phyloP scores from a whole-genome alignment of 140 eudicot genomes.

The Bidens hawaiensis region DNA sequence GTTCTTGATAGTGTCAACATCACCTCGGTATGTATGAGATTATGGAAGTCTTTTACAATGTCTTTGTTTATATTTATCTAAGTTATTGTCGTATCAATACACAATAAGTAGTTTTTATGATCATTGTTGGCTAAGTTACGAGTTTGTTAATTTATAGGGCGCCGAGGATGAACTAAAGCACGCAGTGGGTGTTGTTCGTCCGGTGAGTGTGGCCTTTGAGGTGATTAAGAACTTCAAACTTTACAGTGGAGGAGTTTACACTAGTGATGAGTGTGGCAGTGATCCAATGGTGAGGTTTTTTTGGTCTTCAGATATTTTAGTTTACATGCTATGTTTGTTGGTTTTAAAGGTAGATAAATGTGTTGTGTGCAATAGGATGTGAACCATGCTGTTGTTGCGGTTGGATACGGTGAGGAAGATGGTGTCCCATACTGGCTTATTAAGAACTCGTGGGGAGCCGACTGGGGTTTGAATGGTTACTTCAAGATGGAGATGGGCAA shows the following conservation, averaged over 20 bases:
- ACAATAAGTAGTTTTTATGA: not conserved
- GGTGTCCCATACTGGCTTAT: conserved; percentile 94
- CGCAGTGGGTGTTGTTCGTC: conserved; percentile 89
- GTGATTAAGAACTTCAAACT: conserved; percentile 50
- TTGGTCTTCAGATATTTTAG: not conserved
- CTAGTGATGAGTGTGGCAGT: conserved; percentile 74
- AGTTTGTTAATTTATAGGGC: conserved; percentile 45
- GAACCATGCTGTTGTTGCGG: conserved; percentile 98
- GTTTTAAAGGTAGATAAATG: not conserved
- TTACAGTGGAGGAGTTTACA: conserved; percentile 87
- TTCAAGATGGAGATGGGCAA: conserved; percentile 99
- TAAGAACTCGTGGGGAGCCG: conserved; percentile 98
- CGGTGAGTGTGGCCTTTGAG: conserved; percentile 94
- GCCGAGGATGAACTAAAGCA: conserved; percentile 97
- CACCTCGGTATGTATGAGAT: conserved; percentile 51
- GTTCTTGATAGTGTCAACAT: conserved; percentile 79
- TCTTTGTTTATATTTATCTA: no score
- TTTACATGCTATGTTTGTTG: not conserved
- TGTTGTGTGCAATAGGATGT: conserved; percentile 60
- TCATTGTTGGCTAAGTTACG: not conserved
- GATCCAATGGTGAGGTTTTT: conserved; percentile 63
- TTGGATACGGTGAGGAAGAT: conserved; percentile 94
- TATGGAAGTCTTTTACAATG: no score
- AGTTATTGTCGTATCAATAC: no score
- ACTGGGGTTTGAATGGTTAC: conserved; percentile 89